Evolutionary conservation across 441 rosid genomes (phyloP), one percentile per base, ranked within the genome.

Genomic region (Pelargonium fulgidum): DNA sequence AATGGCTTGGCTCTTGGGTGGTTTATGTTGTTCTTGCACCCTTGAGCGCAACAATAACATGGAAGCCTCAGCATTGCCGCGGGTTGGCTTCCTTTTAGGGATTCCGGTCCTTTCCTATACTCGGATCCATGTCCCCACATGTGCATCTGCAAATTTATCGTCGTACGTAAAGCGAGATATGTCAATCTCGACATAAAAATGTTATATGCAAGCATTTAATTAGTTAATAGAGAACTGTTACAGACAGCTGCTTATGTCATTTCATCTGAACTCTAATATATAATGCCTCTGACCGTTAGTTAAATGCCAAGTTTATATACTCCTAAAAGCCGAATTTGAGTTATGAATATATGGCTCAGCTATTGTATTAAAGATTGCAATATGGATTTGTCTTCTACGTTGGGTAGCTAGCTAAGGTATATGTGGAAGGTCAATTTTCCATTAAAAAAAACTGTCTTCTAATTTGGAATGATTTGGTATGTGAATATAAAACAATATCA

Each of bases 51-150:
- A 71, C 99, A 94, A 70, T 88, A 94, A 75, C 99, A 94, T 0
- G 99, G 96, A 2, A 94, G 85, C 81, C 85, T 84, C 19, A 94
- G 85, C 97, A 91, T 94, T n/a, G 87, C 97, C 0, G 97, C 85
- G 58, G 99, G 97, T 33, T 91, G 97, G 20, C 97, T 91, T 71
- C 97, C 97, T 62, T 93, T 84, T 5, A 93, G 86, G 0, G 97
- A 91, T 74, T 93, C 99, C 3, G 99, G 97, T 22, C 99, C 99
- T 78, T 87, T 94, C 70, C 97, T 76, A 78, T 94, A 94, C 71
- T 94, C 96, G 36, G 99, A 91, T 58, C 99, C 99, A 70, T 94
- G 99, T 62, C 99, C 99, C 99, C 99, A 94, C 99, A 94, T 94
- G 79, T 94, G 99, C 99, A 94, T 94, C 99, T 93, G 64, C 79